Conservation (phyloP, 2,329 filamentous ascomycete species). For the Sporothrix brunneoviolacea region DNA sequence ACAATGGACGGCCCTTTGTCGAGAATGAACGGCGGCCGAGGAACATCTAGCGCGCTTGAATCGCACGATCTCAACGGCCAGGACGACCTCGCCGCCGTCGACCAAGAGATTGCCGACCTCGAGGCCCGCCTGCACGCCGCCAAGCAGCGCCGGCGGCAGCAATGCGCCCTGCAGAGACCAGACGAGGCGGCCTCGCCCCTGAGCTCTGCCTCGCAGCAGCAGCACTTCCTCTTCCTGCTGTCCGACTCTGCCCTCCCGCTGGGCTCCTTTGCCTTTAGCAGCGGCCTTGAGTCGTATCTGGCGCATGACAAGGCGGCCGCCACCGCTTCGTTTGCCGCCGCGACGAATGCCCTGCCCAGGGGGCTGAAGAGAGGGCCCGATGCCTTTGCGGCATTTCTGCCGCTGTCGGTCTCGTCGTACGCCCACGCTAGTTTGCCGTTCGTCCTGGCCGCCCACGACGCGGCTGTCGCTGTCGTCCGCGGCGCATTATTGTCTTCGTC, state of each 20-base stretch:
- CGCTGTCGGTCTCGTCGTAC: conserved; percentile 62
- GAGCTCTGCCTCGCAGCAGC: too few species aligned
- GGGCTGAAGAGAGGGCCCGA: conserved; percentile 25
- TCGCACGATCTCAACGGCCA: too few species aligned
- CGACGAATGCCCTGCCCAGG: conserved; percentile 2
- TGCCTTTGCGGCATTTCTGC: conserved; percentile 59
- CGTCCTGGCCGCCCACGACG: conserved; percentile 59
- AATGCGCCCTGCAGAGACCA: too few species aligned
- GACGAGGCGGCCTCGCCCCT: too few species aligned
- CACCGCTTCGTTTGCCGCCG: neutral
- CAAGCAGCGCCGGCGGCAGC: conserved; percentile 29
- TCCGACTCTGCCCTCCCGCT: conserved; percentile 76
- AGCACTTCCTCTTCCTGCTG: conserved; percentile 68
- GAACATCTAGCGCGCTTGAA: too few species aligned
- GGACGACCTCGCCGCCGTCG: conserved; percentile 27
- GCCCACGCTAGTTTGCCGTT: conserved; percentile 70
- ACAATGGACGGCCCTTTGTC: neutral
- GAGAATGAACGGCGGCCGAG: conserved; percentile 10
- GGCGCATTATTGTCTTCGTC: neutral
- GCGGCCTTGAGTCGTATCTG: conserved; percentile 74
- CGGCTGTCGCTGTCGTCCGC: neutral
- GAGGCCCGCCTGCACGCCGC: conserved; percentile 42
- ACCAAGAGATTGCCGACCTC: conserved; percentile 52
- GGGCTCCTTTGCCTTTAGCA: conserved; percentile 82
- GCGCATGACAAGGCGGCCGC: conserved; percentile 45